Percentiles rank a stretch among this genome's conserved stretches.
Evolutionary conservation across 331 rosid species (phyloP).

Genomic region (Telfairia occidentalis): DNA sequence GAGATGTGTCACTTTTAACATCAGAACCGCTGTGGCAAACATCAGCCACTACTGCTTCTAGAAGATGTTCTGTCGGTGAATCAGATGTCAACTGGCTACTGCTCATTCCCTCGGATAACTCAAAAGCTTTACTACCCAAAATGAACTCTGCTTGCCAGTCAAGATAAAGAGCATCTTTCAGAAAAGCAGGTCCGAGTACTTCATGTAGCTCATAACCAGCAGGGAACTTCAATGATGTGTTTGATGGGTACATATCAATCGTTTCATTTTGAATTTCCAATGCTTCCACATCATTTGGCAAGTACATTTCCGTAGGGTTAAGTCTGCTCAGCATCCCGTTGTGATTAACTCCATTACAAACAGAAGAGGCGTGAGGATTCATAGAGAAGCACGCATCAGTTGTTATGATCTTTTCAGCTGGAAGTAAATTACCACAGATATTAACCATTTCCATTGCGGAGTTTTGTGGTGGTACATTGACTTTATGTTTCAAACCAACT

Average conservation of each 20-base stretch:
- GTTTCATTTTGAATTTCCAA: conserved; percentile 25
- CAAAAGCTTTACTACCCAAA: conserved; percentile 32
- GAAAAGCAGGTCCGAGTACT: conserved; percentile 83
- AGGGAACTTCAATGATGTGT: conserved; percentile 49
- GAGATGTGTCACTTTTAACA: conserved; percentile 43
- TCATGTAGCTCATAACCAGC: conserved; percentile 94
- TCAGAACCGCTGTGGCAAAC: conserved; percentile 45
- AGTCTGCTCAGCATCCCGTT: conserved; percentile 20
- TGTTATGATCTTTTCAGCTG: conserved; percentile 29
- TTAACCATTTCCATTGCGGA: conserved; percentile 17
- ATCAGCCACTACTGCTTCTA: conserved; percentile 82
- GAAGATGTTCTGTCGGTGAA: conserved; percentile 62
- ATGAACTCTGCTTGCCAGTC: conserved; percentile 31
- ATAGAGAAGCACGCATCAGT: conserved; percentile 40
- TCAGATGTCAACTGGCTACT: conserved; percentile 56
- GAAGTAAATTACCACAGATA: conserved; percentile 17
- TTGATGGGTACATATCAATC: conserved; percentile 26
- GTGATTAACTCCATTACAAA: conserved; percentile 33
- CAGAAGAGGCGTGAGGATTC: conserved; percentile 29
- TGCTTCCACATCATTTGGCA: conserved; percentile 23
- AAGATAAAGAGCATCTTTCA: conserved; percentile 32
- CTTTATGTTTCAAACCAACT: conserved; percentile 20
- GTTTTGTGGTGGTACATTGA: conserved; percentile 17
- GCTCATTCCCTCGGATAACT: conserved; percentile 36
- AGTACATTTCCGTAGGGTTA: conserved; percentile 30